Evolutionary conservation across 805 yeast species (phyloP).

Genomic region (Yarrowia sp.): DNA sequence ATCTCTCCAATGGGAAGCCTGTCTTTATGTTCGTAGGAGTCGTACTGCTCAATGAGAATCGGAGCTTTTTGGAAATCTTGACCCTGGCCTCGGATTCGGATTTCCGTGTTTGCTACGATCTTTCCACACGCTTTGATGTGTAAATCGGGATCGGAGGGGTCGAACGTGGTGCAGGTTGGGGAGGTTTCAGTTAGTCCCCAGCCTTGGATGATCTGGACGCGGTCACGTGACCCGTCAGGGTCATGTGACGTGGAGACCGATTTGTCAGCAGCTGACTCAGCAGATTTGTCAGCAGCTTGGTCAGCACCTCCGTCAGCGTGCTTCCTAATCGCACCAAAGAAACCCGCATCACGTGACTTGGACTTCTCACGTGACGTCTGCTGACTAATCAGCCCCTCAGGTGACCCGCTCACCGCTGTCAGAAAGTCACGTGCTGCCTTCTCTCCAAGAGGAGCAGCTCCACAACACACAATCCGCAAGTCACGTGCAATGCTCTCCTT

Average conservation of each 20-base stretch:
- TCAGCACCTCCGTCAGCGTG: neutral
- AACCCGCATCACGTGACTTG: neutral
- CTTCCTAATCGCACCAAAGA: neutral
- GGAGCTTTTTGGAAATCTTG: conserved; percentile 7
- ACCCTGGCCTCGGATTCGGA: conserved; percentile 10
- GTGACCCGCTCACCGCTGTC: conserved; percentile 8
- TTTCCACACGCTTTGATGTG: conserved; percentile 2
- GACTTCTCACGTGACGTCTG: neutral
- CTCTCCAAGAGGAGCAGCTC: conserved; percentile 48
- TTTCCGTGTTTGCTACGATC: conserved; percentile 5
- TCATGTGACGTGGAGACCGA: too few relatives aligned
- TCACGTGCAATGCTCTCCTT: conserved; percentile 44
- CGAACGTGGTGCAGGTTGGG: conserved; percentile 22
- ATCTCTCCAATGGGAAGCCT: conserved; percentile 46
- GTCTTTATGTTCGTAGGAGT: neutral
- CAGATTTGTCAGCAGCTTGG: neutral
- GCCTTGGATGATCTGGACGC: conserved; percentile 24
- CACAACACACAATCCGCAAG: conserved; percentile 43
- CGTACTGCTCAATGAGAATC: neutral
- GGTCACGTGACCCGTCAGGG: neutral
- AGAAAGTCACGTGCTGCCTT: neutral
- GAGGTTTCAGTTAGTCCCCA: conserved; percentile 28
- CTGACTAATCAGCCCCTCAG: neutral
- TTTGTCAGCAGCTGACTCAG: neutral
- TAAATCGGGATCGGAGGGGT: neutral